Conservation (phyloP, 1,284 basidiomycete genomes). For the Rhodotorula mucilaginosa region DNA sequence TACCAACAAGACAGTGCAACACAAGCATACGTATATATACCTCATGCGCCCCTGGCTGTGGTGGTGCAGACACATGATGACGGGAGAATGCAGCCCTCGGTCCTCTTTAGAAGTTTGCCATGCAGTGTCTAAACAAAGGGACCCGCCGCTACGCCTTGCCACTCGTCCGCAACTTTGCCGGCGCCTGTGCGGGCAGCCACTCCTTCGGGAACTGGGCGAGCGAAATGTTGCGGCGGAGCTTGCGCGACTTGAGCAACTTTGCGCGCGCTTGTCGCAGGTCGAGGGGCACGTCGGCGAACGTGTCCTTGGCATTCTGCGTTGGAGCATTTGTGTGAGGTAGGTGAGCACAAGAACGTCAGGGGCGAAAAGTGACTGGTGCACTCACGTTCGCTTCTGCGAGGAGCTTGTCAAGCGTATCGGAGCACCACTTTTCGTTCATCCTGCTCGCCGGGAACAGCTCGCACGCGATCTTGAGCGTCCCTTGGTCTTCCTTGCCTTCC, state of each 20-base stretch:
- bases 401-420: slow-evolving; percentile 49
- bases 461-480: slow-evolving; percentile 47
- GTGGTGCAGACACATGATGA: neutral
- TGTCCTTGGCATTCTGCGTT: slow-evolving; percentile 35
- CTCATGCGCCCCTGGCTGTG: neutral
- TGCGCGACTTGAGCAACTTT: slow-evolving; percentile 41
- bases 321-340: no score
- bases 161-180: neutral
- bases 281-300: slow-evolving; percentile 47
- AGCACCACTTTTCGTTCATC: slow-evolving; percentile 53
- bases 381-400: slow-evolving; percentile 48
- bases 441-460: slow-evolving; percentile 47
- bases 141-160: neutral
- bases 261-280: slow-evolving; percentile 45
- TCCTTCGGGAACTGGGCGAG: slow-evolving; percentile 48
- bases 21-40: neutral
- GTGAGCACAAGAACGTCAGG: no score
- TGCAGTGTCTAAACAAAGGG: neutral
- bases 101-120: neutral
- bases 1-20: neutral
- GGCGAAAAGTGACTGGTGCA: neutral
- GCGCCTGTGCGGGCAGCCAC: slow-evolving; percentile 43
- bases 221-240: slow-evolving; percentile 40
- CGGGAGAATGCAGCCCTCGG: neutral
- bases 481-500: slow-evolving; percentile 24